Percentiles rank a stretch among this genome's conserved stretches.
phyloP scores from a whole-genome alignment of 305 asterid genomes.

The Fraxinus greggii region DNA sequence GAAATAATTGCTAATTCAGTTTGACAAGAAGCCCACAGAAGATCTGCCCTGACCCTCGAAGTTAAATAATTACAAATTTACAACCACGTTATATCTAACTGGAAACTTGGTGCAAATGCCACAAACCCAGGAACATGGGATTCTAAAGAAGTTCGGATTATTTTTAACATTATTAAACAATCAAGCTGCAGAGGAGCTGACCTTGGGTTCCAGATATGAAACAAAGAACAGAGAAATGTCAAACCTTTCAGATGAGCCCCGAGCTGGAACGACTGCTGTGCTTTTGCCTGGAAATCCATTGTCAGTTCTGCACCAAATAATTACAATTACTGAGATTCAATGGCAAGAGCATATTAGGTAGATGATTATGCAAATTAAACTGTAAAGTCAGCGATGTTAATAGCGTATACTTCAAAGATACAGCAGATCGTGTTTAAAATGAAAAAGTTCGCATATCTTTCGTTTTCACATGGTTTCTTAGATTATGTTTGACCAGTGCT shows the following conservation, averaged over 20 bases:
- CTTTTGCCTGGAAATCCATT: constrained; percentile 60
- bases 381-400: constrained; percentile 7
- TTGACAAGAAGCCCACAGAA: constrained; percentile 6
- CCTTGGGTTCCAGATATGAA: constrained; percentile 9
- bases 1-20: background rate
- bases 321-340: constrained; percentile 7
- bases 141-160: constrained; percentile 8
- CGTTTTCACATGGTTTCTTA: constrained; percentile 3
- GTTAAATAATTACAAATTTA: background rate
- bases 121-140: constrained; percentile 10
- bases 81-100: background rate
- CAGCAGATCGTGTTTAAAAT: background rate
- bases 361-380: constrained; percentile 4
- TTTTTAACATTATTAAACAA: background rate
- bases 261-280: constrained; percentile 50
- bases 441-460: background rate
- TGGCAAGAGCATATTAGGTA: background rate
- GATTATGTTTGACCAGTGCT: background rate
- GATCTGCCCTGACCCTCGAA: background rate
- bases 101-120: constrained; percentile 16
- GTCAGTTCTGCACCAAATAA: constrained; percentile 50
- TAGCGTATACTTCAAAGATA: background rate
- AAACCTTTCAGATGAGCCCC: constrained; percentile 71
- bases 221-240: constrained; percentile 14
- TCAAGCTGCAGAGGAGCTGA: constrained; percentile 12